phyloP scores from a whole-genome alignment of 1,284 basidiomycete genomes.

The Cutaneotrichosporon sp. region DNA sequence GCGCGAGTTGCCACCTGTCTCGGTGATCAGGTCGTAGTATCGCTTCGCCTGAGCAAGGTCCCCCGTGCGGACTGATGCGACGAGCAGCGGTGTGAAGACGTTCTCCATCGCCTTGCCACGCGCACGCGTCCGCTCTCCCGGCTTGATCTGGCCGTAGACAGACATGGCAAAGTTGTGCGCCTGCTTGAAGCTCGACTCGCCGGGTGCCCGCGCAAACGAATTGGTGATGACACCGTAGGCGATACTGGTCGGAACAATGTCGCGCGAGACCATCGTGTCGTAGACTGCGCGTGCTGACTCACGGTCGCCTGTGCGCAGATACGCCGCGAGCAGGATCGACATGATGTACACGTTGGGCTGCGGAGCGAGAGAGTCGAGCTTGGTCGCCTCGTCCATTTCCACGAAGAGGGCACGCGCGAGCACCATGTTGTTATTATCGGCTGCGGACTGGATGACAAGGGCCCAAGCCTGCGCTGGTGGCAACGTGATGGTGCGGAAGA shows the following conservation, averaged over 20 bases:
- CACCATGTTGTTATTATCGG: constrained; percentile 69
- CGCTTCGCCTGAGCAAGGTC: constrained; percentile 58
- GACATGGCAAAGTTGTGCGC: constrained; percentile 45
- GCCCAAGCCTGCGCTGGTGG: constrained; percentile 73
- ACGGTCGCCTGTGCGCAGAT: constrained; percentile 64
- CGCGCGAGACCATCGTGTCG: constrained; percentile 69
- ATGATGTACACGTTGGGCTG: constrained; percentile 61
- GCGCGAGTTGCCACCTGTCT: constrained; percentile 17
- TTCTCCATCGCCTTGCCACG: constrained; percentile 35
- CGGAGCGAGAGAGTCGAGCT: constrained; percentile 38
- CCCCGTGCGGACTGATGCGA: constrained; percentile 31
- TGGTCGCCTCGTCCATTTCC: constrained; percentile 61
- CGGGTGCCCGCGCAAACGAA: constrained; percentile 48
- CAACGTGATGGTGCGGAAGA: constrained; percentile 63
- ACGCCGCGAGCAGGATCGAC: constrained; percentile 83
- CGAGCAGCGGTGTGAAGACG: constrained; percentile 43
- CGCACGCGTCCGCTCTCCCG: constrained; percentile 22
- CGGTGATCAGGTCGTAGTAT: constrained; percentile 53
- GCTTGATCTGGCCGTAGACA: constrained; percentile 26
- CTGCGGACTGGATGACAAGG: constrained; percentile 78
- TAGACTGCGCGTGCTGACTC: constrained; percentile 67
- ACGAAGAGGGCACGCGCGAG: constrained; percentile 68
- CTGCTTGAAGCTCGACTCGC: constrained; percentile 33
- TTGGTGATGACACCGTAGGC: constrained; percentile 72
- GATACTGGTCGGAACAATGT: constrained; percentile 68